Evolutionary conservation across 2,329 filamentous ascomycete species (phyloP).

Genomic region (Sarocladiaceae sp.): DNA sequence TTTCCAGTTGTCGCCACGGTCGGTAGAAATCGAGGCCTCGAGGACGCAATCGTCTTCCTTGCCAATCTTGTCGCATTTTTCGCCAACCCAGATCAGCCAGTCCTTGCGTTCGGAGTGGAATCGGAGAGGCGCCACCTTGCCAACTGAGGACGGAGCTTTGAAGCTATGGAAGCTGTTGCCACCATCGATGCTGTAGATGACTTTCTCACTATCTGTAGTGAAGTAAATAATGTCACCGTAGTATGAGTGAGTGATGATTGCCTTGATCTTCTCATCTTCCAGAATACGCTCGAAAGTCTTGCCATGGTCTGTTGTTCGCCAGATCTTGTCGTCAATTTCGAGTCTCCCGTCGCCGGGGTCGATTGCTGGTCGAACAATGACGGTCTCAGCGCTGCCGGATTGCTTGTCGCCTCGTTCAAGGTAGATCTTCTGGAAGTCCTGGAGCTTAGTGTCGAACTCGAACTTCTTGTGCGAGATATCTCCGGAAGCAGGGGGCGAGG

Average conservation of each 20-base stretch:
- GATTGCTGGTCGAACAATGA: slow-evolving; percentile 50
- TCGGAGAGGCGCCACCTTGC: slow-evolving; percentile 45
- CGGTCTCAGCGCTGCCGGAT: slow-evolving; percentile 65
- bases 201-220: slow-evolving; percentile 60
- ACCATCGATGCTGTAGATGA: slow-evolving; percentile 79
- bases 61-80: slow-evolving; percentile 57
- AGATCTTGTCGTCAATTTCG: slow-evolving; percentile 53
- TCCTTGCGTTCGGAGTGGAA: slow-evolving; percentile 86
- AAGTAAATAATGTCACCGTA: slow-evolving; percentile 86
- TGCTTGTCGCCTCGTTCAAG: slow-evolving; percentile 71
- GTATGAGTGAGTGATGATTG: slow-evolving; percentile 73
- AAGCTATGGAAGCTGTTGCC: slow-evolving; percentile 72
- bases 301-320: slow-evolving; percentile 78
- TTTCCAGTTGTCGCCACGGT: slow-evolving; percentile 78
- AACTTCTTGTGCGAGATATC: slow-evolving; percentile 59
- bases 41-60: slow-evolving; percentile 58
- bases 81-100: slow-evolving; percentile 88
- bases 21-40: slow-evolving; percentile 71
- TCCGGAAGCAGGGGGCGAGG: slow-evolving; percentile 55
- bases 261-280: slow-evolving; percentile 62
- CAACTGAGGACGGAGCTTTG: slow-evolving; percentile 56
- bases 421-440: slow-evolving; percentile 59
- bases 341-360: slow-evolving; percentile 23
- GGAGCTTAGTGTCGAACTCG: slow-evolving; percentile 56
- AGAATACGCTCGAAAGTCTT: slow-evolving; percentile 76